These are phyloP conservation scores for Penstemon newberryi DNA, from an alignment of 257 asterid species.

Conservation along the genomic window DNA sequence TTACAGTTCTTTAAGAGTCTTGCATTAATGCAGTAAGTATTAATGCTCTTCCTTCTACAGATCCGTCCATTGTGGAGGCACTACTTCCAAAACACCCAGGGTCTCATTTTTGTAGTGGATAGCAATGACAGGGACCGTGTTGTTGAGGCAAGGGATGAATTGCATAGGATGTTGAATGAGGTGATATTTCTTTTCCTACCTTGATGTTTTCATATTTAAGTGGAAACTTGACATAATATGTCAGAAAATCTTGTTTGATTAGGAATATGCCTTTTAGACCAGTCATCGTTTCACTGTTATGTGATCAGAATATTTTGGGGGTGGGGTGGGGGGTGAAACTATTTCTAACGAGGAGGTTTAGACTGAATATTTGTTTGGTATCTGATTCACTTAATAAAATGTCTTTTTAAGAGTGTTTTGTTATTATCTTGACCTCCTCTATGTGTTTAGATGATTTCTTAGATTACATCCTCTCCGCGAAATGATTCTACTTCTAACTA, in stretches of 20 bases:
- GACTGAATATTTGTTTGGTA: not conserved
- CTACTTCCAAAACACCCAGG: constrained; percentile 95
- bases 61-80: constrained; percentile 99
- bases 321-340: too few species aligned
- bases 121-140: constrained; percentile 95
- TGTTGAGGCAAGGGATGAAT: constrained; percentile 94
- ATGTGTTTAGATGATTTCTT: not conserved
- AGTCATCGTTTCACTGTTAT: too few species aligned
- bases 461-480: not conserved
- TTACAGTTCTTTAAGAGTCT: not conserved
- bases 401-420: not conserved
- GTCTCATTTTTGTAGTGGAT: constrained; percentile 90
- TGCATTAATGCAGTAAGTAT: not conserved
- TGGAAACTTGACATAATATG: too few species aligned
- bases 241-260: too few species aligned
- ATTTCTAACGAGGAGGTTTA: too few species aligned
- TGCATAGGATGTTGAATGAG: constrained; percentile 96
- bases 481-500: not conserved
- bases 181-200: constrained; percentile 34
- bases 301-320: too few species aligned
- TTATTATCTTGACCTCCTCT: not conserved
- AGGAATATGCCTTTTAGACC: too few species aligned
- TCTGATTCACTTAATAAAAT: not conserved
- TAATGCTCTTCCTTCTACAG: constrained; percentile 37
- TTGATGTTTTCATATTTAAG: not conserved